Percentiles rank a stretch among this genome's conserved stretches.
These are phyloP conservation scores for Paspalum notatum DNA, from an alignment of 176 grass and related monocot species.

Conservation along the genomic window DNA sequence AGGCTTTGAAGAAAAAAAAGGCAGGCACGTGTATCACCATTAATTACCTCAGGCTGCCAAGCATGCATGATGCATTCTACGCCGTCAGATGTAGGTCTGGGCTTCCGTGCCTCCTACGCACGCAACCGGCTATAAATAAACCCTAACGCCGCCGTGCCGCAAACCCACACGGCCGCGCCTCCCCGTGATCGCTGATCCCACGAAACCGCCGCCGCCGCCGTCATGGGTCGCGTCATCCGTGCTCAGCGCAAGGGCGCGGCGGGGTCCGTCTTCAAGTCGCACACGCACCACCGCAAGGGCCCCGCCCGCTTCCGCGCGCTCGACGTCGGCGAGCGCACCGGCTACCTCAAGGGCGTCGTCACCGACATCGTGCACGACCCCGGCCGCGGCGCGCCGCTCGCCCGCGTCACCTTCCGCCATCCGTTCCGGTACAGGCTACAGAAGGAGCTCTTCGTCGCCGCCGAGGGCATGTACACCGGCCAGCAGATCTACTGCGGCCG, in stretches of 20 bases:
- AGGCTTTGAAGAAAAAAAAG: no score
- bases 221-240: slow-evolving; percentile 23
- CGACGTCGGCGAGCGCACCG: slow-evolving; percentile 56
- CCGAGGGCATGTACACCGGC: slow-evolving; percentile 95
- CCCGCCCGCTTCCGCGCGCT: slow-evolving; percentile 38
- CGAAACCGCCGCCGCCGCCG: no score
- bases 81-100: neutral
- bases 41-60: no score
- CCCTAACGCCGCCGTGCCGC: no score
- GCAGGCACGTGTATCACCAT: no score
- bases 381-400: slow-evolving; percentile 83
- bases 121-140: no score
- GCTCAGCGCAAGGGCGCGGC: slow-evolving; percentile 45
- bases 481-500: slow-evolving; percentile 84
- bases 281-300: slow-evolving; percentile 72
- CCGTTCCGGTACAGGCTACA: slow-evolving; percentile 77
- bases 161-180: no score
- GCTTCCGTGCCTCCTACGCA: neutral
- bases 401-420: slow-evolving; percentile 80
- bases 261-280: slow-evolving; percentile 58
- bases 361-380: slow-evolving; percentile 91
- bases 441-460: slow-evolving; percentile 88
- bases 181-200: no score
- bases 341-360: slow-evolving; percentile 77
- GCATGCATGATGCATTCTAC: neutral